Evolutionary conservation across 345 rosid species (phyloP), one percentile per base, ranked within the genome.

Genomic region (Clarkia xantiana): DNA sequence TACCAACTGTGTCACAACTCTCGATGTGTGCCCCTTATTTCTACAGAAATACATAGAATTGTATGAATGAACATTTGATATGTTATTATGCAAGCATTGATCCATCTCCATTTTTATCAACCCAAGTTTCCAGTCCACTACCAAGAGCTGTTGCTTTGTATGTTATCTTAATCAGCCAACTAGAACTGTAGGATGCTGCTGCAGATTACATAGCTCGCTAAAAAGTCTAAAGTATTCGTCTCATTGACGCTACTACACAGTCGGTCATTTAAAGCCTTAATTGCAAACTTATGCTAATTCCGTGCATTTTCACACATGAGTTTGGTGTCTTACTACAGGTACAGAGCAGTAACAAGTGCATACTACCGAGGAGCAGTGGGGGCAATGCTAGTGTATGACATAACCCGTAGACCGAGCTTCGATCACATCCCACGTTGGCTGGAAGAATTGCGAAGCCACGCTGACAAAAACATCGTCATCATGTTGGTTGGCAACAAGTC

Each of bases 321-420:
- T 49, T 22, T 49, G 25, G 22, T 49, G 54, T 11, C 3, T 13
- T 13, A 1, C 8, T 41, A 22, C 65, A 68, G 77, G 44, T 72
- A 68, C 49, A 53, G 77, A 52, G 77, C 77, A 8, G 77, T 72
- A 43, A 72, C 74, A 0, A 65, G 74, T 54, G 73, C 77, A 16
- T 72, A 72, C 55, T 72, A 72, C 43, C 68, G 77, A 52, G 77
- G 77, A 52, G 77, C 77, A 1, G 66, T 65, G 36, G 77, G 77
- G 54, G 74, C 77, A 12, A 53, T 72, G 45, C 57, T 72, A 34
- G 77, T 68, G 25, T 72, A 72, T 53, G 77, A 72, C 60, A 65
- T 72, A 9, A 65, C 74, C 40, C 57, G 71, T 20, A 50, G 71
- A 50, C 56, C 56, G 34, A 68, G 63, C 57, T 72, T 68, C 42